Base-by-base conservation (phyloP, 2,329 filamentous ascomycete genomes). In the Fusarium newnesense region DNA sequence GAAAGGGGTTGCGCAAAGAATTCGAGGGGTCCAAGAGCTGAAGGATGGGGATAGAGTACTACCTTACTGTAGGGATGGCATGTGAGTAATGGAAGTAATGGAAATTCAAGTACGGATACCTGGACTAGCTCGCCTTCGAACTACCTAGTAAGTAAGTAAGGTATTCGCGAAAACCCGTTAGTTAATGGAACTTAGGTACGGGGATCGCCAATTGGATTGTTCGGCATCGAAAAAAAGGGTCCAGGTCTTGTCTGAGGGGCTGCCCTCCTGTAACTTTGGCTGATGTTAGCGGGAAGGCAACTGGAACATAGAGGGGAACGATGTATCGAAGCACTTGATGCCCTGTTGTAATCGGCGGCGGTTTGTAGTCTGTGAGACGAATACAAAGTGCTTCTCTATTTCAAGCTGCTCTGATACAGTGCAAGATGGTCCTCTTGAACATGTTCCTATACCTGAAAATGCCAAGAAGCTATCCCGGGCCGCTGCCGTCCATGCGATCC, bases 401-500 rank as follows among this genome's bases (percentile, higher is more conserved):
- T 28, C 15, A 28, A 54, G 19, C 19, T 40, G 34, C 34, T n/a
- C n/a, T 40, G 50, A 39, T n/a, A 18, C 19, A 40, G 34, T 40
- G 32, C 34, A 40, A 18, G 10, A 40, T 54, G 19, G 34, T 54
- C 19, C 26, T 47, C 30, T 26, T 28, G 40, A 49, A 49, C 40
- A 36, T 39, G 39, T 44, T 60, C 32, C 30, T 43, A 58, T 49
- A 46, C 54, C 62, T 63, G 53, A 44, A 39, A 60, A 64, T 46
- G 66, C 68, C 53, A 67, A 57, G 69, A 64, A 47, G 50, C 69
- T 68, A 72, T 69, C 58, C 60, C 68, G 69, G 69, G 37, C 69
- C 69, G 69, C 49, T 64, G 69, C 69, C 58, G 59, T 59, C 49
- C 59, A 68, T 60, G 54, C 49, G 24, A 72, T 57, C 64, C 68